These are phyloP conservation scores for Dothideomycetes sp. DNA, from an alignment of 2,329 filamentous ascomycete genomes.

Conservation along the genomic window DNA sequence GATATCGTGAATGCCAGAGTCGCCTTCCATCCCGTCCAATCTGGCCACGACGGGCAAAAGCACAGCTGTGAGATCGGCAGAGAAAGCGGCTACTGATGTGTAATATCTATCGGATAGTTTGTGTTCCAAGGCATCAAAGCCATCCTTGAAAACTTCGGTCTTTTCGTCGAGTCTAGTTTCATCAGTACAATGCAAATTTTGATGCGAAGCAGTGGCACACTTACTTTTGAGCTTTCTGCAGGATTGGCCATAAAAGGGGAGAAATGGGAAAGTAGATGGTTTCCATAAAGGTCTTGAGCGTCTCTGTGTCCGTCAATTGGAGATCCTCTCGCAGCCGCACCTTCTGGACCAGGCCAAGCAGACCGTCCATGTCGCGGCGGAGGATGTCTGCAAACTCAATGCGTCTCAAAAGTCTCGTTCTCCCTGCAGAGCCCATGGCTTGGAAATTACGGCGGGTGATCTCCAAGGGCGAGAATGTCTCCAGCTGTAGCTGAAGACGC, in stretches of 20 bases:
- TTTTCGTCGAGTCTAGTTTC: conserved; percentile 50
- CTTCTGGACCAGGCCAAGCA: conserved; percentile 58
- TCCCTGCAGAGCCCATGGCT: conserved; percentile 81
- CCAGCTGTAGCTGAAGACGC: conserved; percentile 85
- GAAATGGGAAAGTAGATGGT: conserved; percentile 85
- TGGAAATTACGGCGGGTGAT: conserved; percentile 90
- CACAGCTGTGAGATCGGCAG: conserved; percentile 44
- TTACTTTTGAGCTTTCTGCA: conserved; percentile 73
- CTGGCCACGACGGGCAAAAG: conserved; percentile 43
- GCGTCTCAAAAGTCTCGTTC: conserved; percentile 63
- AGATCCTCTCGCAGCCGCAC: conserved; percentile 65
- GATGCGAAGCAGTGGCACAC: conserved; percentile 26
- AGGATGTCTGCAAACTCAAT: conserved; percentile 79
- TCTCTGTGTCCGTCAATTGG: conserved; percentile 66
- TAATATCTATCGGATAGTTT: conserved; percentile 47
- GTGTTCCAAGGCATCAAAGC: conserved; percentile 40
- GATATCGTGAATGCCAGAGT: conserved; percentile 17
- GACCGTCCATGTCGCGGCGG: conserved; percentile 63
- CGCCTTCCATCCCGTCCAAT: conserved; percentile 23
- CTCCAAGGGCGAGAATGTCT: conserved; percentile 95
- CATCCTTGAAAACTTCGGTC: conserved; percentile 40
- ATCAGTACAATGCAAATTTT: conserved; percentile 17
- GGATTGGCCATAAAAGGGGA: conserved; percentile 61
- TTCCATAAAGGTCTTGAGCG: conserved; percentile 72
- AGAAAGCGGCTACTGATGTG: conserved; percentile 50